phyloP scores from a whole-genome alignment of 441 rosid species.

The Pelargonium cotyledonis region DNA sequence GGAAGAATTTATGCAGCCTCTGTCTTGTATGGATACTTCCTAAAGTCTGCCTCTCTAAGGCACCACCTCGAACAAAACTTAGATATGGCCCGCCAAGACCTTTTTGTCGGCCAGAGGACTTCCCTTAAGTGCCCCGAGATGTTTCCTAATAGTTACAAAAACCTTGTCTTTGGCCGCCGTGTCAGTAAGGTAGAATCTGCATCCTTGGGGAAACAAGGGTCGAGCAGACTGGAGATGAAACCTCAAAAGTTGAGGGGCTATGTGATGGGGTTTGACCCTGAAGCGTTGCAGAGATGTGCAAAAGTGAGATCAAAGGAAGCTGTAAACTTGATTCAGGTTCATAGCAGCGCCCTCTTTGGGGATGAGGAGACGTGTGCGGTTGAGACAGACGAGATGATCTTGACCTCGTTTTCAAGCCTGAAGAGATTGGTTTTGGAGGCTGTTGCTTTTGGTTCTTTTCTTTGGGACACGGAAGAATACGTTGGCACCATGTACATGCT shows the following conservation, averaged over 20 bases:
- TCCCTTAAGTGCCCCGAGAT: conserved; percentile 34
- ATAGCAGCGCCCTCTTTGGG: conserved; percentile 60
- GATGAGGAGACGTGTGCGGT: conserved; percentile 30
- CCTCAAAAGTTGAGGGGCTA: conserved; percentile 50
- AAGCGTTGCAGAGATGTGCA: conserved; percentile 62
- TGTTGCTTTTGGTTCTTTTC: conserved; percentile 80
- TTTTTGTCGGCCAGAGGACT: conserved; percentile 21
- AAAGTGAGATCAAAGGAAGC: conserved; percentile 66
- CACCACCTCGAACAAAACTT: conserved; percentile 54
- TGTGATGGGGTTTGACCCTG: conserved; percentile 57
- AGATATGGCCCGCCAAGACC: conserved; percentile 23
- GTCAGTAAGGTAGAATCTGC: conserved; percentile 13
- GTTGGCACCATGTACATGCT: conserved; percentile 60
- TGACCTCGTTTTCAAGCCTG: conserved; percentile 72
- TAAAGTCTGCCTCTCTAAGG: conserved; percentile 72
- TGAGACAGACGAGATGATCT: conserved; percentile 41
- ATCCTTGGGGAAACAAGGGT: conserved; percentile 21
- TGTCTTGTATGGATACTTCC: conserved; percentile 73
- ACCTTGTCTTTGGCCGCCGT: conserved; percentile 35
- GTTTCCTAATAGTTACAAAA: conserved; percentile 25
- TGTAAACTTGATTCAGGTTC: conserved; percentile 58
- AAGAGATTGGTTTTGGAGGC: conserved; percentile 84
- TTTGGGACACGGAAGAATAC: conserved; percentile 77
- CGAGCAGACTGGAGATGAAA: conserved; percentile 24
- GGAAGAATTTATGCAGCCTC: conserved; percentile 56